phyloP scores from a whole-genome alignment of 169 alveolate genomes.

The Plasmodium fragile region DNA sequence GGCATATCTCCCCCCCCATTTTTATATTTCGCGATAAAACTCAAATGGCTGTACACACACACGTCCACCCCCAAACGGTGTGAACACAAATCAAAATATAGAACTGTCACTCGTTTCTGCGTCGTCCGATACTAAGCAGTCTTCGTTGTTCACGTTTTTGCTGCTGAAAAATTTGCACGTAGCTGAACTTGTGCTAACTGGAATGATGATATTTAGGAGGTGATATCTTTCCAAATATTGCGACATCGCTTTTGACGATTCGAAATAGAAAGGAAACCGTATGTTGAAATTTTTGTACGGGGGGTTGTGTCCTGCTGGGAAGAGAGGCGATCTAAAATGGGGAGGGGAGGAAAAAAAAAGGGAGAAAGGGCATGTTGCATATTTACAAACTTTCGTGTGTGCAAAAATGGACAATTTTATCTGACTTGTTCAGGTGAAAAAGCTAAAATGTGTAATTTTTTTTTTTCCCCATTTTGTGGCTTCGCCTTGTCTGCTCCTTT shows the following conservation, averaged over 20 bases:
- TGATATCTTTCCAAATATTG: constrained; percentile 55
- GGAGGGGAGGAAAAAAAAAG: neutral
- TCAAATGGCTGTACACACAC: neutral
- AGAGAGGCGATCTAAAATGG: constrained; percentile 64
- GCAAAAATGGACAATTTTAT: neutral
- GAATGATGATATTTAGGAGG: constrained; percentile 71
- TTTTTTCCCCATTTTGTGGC: neutral
- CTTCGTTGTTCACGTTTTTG: neutral
- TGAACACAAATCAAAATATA: constrained; percentile 39
- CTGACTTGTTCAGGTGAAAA: constrained; percentile 5
- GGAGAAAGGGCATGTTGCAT: neutral
- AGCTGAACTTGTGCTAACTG: constrained; percentile 39
- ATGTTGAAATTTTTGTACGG: constrained; percentile 65
- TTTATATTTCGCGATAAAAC: neutral
- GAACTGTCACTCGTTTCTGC: constrained; percentile 67
- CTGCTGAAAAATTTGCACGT: constrained; percentile 28
- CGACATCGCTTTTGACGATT: constrained; percentile 57
- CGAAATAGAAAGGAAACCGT: constrained; percentile 72
- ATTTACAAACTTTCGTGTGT: neutral
- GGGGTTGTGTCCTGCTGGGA: constrained; percentile 65
- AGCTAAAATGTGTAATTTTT: neutral
- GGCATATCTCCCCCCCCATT: neutral
- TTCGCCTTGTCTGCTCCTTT: neutral
- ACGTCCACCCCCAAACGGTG: neutral
- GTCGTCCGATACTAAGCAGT: neutral